Base-by-base conservation (phyloP, 257 asterid genomes). In the Penstemon newberryi region DNA sequence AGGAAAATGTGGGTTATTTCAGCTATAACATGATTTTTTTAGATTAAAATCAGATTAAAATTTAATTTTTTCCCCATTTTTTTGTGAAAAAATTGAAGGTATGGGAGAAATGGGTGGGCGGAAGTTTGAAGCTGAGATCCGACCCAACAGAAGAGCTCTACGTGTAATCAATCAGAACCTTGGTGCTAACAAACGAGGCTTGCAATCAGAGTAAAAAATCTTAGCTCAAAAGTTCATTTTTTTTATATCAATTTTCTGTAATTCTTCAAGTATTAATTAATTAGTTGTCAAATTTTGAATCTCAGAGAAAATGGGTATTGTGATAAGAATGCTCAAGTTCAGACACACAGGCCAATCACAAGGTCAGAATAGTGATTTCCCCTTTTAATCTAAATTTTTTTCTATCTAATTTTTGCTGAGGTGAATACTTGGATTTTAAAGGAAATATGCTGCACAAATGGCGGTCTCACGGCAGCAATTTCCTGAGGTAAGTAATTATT, bases 391-490 rank as follows among this genome's bases (percentile, higher is more conserved):
- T 42, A 67, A 60, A 53, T 39, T 67, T 49, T 10, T 13, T 75
- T 63, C 47, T 5, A 6, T 65, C 25, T 61, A 67, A 52, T 65
- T 7, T 38, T 7, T 67, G 41, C 78, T 77, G 75, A 74, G 63
- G 52, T 7, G 10, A 60, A 33, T 60, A 67, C 49, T 51, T 43
- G 63, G 7, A 33, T 75, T 36, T 44, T 74, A 18, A 61, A 91
- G 97, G 82, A 87, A 81, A 83, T 84, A 78, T 55, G 94, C 96
- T 19, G 86, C 96, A 5, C 90, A 91, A 75, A 80, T 91, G 78
- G 81, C 92, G 19, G 78, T 70, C 70, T 78, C 92, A 3, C 83
- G 80, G 65, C 83, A 71, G 50, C 60, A 66, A 51, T 63, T 69
- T 42, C 74, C 63, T 0, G 95, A 83, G 91, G 97, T 78, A 61